Percentiles rank a stretch among this genome's conserved stretches.
phyloP scores from a whole-genome alignment of 2,329 filamentous ascomycete species.

The Epichloe baconii region DNA sequence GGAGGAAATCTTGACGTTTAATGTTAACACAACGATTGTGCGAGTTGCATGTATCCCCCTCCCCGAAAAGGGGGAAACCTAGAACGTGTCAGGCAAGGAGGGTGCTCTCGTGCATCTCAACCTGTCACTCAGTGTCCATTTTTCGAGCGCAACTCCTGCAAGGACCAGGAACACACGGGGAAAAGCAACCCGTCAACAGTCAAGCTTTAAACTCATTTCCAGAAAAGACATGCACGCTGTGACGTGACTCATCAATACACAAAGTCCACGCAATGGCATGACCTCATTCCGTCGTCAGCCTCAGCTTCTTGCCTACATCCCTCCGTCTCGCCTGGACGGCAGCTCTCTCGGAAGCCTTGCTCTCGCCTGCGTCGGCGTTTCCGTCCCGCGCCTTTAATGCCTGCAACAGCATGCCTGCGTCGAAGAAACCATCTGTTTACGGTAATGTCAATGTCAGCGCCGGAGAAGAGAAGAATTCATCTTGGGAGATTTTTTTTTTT shows the following conservation, averaged over 20 bases:
- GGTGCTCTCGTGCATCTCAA: too few species aligned
- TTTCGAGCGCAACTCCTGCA: too few species aligned
- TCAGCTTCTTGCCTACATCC: slow-evolving; percentile 63
- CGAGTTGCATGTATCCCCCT: too few species aligned
- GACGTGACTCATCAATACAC: neutral
- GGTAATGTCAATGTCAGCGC: slow-evolving; percentile 16
- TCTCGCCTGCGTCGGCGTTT: slow-evolving; percentile 35
- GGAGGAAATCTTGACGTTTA: too few species aligned
- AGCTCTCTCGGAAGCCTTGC: slow-evolving; percentile 44
- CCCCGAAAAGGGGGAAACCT: too few species aligned
- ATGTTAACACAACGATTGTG: too few species aligned
- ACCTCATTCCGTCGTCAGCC: slow-evolving; percentile 18
- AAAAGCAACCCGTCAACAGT: too few species aligned
- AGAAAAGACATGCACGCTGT: neutral
- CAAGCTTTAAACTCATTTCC: neutral
- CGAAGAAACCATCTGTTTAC: slow-evolving; percentile 83
- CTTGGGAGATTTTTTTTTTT: neutral
- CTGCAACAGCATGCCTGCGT: slow-evolving; percentile 86
- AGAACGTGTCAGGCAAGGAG: too few species aligned
- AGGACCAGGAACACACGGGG: too few species aligned
- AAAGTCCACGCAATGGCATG: neutral
- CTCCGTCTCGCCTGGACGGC: slow-evolving; percentile 45
- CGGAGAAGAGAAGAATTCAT: neutral
- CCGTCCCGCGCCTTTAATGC: slow-evolving; percentile 64
- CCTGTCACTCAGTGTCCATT: too few species aligned